Percentiles rank a stretch among this genome's conserved stretches.
phyloP scores from a whole-genome alignment of 176 grass and related monocot species.

The Carex scoparia region DNA sequence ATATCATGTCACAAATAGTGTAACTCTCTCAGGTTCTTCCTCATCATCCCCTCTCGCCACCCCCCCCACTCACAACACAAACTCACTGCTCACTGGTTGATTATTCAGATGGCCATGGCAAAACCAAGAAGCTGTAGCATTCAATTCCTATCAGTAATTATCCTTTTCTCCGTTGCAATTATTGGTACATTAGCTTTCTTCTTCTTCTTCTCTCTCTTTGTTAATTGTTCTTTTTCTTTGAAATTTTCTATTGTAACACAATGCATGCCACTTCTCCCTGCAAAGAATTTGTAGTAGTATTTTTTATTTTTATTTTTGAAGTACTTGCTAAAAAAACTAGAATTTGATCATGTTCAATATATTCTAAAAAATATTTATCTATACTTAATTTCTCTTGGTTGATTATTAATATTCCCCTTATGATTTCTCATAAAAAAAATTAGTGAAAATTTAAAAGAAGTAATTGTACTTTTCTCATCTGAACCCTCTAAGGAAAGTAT shows the following conservation, averaged over 20 bases:
- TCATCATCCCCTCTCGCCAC: background rate
- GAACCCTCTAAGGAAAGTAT: background rate
- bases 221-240: background rate
- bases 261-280: background rate
- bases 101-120: background rate
- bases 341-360: background rate
- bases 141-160: constrained; percentile 5
- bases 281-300: background rate
- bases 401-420: background rate
- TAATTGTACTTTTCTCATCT: background rate
- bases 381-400: background rate
- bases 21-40: background rate
- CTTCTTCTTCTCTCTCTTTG: background rate
- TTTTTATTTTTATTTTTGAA: no score
- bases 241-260: background rate
- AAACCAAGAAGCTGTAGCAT: background rate
- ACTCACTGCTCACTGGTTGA: no score
- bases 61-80: background rate
- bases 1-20: background rate
- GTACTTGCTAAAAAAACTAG: no score
- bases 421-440: background rate
- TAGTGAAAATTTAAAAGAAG: background rate
- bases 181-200: constrained; percentile 11
- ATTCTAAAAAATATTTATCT: background rate
- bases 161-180: constrained; percentile 19